Conservation (phyloP, 176 grass and related monocot species). For the Thalia dealbata region DNA sequence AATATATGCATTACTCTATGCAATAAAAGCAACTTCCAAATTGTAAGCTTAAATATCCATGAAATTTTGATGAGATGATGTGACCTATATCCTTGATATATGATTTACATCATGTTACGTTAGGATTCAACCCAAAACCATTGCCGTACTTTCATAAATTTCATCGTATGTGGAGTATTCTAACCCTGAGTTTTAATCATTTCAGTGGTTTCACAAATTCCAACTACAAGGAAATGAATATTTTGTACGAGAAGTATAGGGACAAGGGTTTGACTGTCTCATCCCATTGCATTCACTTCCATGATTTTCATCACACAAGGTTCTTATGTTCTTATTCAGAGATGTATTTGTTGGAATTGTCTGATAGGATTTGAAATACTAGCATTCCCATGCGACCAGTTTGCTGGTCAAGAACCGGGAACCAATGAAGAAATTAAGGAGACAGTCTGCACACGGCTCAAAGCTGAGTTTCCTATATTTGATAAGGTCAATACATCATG, state of each 20-base stretch:
- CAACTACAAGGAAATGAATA: conserved; percentile 24
- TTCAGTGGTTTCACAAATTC: conserved; percentile 16
- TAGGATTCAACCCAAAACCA: not conserved
- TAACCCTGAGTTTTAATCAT: not conserved
- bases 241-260: conserved; percentile 17
- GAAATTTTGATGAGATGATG: not conserved
- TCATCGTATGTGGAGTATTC: not conserved
- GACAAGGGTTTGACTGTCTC: not conserved
- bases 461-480: conserved; percentile 20
- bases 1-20: not conserved
- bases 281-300: not conserved
- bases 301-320: not conserved
- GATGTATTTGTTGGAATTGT: not conserved
- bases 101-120: not conserved
- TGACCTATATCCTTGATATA: not conserved
- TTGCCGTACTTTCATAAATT: not conserved
- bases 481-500: conserved; percentile 12
- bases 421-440: conserved; percentile 17
- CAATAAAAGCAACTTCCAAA: not conserved
- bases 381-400: conserved; percentile 22
- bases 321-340: not conserved
- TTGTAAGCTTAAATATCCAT: not conserved
- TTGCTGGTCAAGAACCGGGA: conserved; percentile 14
- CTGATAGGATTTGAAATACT: conserved; percentile 11
- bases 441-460: conserved; percentile 1